Conservation (phyloP, 768 basidiomycete genomes). For the Rhodotorula paludigena region DNA sequence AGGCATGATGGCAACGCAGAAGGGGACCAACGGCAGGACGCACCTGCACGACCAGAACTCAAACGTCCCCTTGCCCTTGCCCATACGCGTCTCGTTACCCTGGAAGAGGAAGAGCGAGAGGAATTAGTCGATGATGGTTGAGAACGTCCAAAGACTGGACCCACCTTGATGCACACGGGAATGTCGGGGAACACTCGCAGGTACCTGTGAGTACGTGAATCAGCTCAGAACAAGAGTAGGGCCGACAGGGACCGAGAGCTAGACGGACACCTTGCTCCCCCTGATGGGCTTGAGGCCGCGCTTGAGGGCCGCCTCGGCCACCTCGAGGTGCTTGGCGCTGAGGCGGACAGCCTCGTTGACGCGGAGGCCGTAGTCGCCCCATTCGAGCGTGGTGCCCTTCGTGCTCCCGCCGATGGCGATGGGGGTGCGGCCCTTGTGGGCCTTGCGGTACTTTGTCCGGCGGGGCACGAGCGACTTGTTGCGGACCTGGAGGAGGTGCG, state of each 20-base stretch:
- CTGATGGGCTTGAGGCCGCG: slow-evolving; percentile 84
- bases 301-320: slow-evolving; percentile 80
- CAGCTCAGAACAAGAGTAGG: too few relatives aligned
- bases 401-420: slow-evolving; percentile 84
- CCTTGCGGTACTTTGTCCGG: slow-evolving; percentile 73
- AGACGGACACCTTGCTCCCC: slow-evolving; percentile 67
- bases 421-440: slow-evolving; percentile 83
- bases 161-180: slow-evolving; percentile 94
- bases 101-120: slow-evolving; percentile 47
- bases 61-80: slow-evolving; percentile 96
- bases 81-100: slow-evolving; percentile 99
- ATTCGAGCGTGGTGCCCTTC: slow-evolving; percentile 85
- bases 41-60: slow-evolving; percentile 95
- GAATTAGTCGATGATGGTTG: too few relatives aligned
- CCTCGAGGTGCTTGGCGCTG: slow-evolving; percentile 80
- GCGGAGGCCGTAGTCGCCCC: slow-evolving; percentile 86
- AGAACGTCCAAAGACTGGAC: too few relatives aligned
- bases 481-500: slow-evolving; percentile 50
- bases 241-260: background rate
- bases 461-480: slow-evolving; percentile 62
- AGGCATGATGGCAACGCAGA: background rate
- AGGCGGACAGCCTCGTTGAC: slow-evolving; percentile 71
- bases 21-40: slow-evolving; percentile 35
- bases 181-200: slow-evolving; percentile 92
- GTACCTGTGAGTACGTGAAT: slow-evolving; percentile 12